phyloP scores from a whole-genome alignment of 2,329 filamentous ascomycete genomes.

The Fusarium oligoseptatum region DNA sequence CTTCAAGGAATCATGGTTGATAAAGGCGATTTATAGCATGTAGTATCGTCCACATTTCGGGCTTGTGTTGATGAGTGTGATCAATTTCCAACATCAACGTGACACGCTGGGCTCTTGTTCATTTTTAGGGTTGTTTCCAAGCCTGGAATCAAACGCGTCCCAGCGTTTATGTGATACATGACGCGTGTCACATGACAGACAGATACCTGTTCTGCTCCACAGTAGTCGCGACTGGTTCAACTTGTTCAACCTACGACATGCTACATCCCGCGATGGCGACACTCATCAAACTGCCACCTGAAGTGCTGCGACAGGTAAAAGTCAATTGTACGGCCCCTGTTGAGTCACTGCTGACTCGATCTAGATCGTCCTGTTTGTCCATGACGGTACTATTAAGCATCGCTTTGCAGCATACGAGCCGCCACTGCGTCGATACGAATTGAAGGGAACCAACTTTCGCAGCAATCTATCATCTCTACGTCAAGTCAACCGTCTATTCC shows the following conservation, averaged over 20 bases:
- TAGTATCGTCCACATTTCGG: neutral
- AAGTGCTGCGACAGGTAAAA: conserved; percentile 12
- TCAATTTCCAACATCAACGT: neutral
- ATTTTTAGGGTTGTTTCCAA: neutral
- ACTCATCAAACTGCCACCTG: neutral
- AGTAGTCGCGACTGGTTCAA: neutral
- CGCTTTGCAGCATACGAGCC: neutral
- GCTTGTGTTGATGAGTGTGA: neutral
- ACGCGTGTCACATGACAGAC: neutral
- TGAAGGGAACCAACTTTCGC: conserved; percentile 9
- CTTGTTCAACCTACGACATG: neutral
- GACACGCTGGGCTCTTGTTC: neutral
- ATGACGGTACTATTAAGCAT: conserved; percentile 2
- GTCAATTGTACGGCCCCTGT: too few relatives aligned
- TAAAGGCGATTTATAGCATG: neutral
- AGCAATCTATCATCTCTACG: conserved; percentile 8
- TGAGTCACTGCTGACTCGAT: neutral
- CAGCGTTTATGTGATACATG: neutral
- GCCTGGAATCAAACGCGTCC: neutral
- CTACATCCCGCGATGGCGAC: neutral
- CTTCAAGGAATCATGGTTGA: neutral
- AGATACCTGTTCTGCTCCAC: neutral
- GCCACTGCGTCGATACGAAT: conserved; percentile 10
- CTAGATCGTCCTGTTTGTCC: conserved; percentile 2
- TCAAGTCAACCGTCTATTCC: conserved; percentile 5